Evolutionary conservation across 306 rosid species (phyloP).

Genomic region (Malus sieversii): DNA sequence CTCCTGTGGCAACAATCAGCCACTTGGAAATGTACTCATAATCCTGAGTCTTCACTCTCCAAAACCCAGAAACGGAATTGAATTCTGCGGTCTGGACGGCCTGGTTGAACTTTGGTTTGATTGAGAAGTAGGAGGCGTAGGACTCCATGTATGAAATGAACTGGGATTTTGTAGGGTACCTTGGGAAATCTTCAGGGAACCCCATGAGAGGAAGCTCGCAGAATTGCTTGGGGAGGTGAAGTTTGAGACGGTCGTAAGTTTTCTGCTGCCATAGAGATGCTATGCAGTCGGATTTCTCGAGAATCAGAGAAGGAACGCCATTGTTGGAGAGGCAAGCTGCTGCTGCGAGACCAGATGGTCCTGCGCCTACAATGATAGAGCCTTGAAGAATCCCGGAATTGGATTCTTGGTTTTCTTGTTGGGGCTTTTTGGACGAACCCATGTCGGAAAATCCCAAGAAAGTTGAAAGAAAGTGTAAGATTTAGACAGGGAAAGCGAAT

Average conservation of each 20-base stretch:
- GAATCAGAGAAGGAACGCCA: conserved; percentile 43
- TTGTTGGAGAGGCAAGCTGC: conserved; percentile 66
- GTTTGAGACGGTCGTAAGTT: conserved; percentile 82
- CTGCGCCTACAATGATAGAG: conserved; percentile 88
- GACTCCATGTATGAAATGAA: conserved; percentile 74
- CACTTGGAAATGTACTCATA: conserved; percentile 46
- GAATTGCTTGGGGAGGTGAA: conserved; percentile 75
- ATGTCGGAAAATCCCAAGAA: conserved; percentile 24
- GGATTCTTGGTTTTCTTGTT: conserved; percentile 5
- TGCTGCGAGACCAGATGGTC: conserved; percentile 89
- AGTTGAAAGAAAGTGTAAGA: background rate
- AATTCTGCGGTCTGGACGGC: conserved; percentile 44
- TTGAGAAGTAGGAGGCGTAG: conserved; percentile 56
- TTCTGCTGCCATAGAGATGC: conserved; percentile 76
- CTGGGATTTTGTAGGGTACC: conserved; percentile 69
- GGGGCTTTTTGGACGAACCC: conserved; percentile 45
- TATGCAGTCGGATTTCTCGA: conserved; percentile 59
- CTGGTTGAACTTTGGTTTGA: conserved; percentile 62
- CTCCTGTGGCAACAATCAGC: conserved; percentile 86
- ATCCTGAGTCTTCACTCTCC: conserved; percentile 58
- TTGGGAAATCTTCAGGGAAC: conserved; percentile 61
- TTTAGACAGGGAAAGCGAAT: background rate
- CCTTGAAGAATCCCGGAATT: conserved; percentile 42
- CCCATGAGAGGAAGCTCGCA: conserved; percentile 69
- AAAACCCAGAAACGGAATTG: conserved; percentile 24